Percentiles rank a stretch among this genome's conserved stretches.
These are phyloP conservation scores for Daldinia sp. DNA, from an alignment of 2,329 filamentous ascomycete species.

Conservation along the genomic window DNA sequence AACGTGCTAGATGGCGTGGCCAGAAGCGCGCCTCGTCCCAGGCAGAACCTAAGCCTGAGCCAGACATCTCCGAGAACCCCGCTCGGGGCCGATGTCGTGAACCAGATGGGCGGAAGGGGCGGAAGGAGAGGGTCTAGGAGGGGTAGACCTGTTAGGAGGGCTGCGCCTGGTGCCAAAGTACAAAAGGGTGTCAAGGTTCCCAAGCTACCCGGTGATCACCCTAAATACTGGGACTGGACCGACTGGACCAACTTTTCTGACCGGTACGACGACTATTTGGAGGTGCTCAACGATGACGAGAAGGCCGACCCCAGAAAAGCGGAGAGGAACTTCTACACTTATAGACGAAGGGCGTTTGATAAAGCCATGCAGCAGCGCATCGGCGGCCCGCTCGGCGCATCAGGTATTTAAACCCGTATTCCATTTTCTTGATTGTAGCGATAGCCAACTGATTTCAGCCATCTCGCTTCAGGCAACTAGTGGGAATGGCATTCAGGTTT, in stretches of 20 bases:
- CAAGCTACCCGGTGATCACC: neutral
- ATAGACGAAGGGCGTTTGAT: neutral
- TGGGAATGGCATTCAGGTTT: neutral
- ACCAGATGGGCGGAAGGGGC: no score
- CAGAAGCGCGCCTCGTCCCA: no score
- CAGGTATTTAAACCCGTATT: no score
- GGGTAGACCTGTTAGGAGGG: no score
- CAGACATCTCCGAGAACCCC: no score
- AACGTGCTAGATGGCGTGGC: neutral
- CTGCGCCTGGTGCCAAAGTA: no score
- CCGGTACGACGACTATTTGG: neutral
- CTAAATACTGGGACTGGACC: neutral
- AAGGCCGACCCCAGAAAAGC: neutral
- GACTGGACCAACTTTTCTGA: neutral
- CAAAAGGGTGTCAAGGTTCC: no score
- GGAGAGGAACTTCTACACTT: neutral
- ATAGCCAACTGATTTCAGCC: neutral
- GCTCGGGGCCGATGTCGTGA: no score
- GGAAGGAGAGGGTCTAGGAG: no score
- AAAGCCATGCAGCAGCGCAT: neutral
- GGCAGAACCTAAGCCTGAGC: no score
- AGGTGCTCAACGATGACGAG: neutral
- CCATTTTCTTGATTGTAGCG: neutral
- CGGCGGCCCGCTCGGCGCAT: no score
- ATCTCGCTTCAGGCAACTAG: neutral